Percentiles rank a stretch among this genome's conserved stretches.
These are phyloP conservation scores for Blastosporella zonata DNA, from an alignment of 1,284 basidiomycete genomes.

Conservation along the genomic window DNA sequence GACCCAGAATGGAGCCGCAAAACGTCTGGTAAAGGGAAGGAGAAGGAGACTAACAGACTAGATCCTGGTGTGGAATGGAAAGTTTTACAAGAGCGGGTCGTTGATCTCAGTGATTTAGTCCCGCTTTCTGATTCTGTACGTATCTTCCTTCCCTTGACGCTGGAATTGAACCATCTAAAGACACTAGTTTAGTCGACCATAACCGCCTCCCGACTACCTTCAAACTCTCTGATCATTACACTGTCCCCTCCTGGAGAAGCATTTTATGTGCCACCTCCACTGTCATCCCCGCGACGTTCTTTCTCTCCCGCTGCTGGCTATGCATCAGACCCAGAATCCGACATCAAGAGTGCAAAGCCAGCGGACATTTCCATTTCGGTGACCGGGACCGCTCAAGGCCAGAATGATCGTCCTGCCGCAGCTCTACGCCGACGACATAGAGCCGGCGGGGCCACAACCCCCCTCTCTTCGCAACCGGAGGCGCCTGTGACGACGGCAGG, in stretches of 20 bases:
- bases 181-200: conserved; percentile 36
- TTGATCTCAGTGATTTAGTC: conserved; percentile 59
- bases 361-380: conserved; percentile 15
- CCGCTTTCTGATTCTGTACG: conserved; percentile 64
- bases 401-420: conserved; percentile 17
- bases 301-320: conserved; percentile 58
- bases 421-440: conserved; percentile 32
- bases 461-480: conserved; percentile 7
- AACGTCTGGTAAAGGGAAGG: conserved; percentile 41
- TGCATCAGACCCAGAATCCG: conserved; percentile 67
- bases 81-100: conserved; percentile 64
- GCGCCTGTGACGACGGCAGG: conserved; percentile 40
- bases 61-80: conserved; percentile 48
- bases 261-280: conserved; percentile 51
- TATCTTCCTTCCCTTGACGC: conserved; percentile 9
- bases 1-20: conserved; percentile 12
- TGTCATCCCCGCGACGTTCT: conserved; percentile 31
- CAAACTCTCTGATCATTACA: conserved; percentile 69
- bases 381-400: conserved; percentile 7
- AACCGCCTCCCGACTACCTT: conserved; percentile 54
- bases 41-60: conserved; percentile 34
- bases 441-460: conserved; percentile 17
- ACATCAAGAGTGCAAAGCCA: conserved; percentile 37
- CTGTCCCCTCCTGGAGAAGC: conserved; percentile 56
- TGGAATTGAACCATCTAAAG: conserved; percentile 16